Percentiles rank a stretch among this genome's conserved stretches.
These are phyloP conservation scores for Pseudocercospora musae DNA, from an alignment of 2,329 filamentous ascomycete genomes.

Conservation along the genomic window DNA sequence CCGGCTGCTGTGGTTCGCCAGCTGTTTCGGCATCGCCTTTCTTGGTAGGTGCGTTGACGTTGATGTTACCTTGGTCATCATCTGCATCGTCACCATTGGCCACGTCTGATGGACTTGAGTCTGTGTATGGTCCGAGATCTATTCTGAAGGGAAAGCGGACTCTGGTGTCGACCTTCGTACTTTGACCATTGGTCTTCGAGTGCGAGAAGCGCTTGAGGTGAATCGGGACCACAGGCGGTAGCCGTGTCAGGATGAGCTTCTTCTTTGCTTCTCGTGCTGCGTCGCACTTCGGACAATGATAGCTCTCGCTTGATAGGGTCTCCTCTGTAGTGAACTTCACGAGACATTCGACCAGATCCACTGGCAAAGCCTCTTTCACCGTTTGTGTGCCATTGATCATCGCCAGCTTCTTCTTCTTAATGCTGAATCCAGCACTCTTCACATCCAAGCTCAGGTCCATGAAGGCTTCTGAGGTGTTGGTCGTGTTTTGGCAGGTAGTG, in stretches of 20 bases:
- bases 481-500: slow-evolving; percentile 78
- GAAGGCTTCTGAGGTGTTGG: slow-evolving; percentile 81
- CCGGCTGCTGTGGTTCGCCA: slow-evolving; percentile 49
- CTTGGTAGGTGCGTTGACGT: slow-evolving; percentile 15
- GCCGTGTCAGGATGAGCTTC: slow-evolving; percentile 75
- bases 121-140: slow-evolving; percentile 77
- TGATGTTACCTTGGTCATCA: slow-evolving; percentile 19
- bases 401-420: slow-evolving; percentile 58
- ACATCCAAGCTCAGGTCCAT: slow-evolving; percentile 86
- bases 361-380: slow-evolving; percentile 31
- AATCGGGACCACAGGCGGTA: slow-evolving; percentile 86
- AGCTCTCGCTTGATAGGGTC: slow-evolving; percentile 70
- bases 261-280: slow-evolving; percentile 74
- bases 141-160: slow-evolving; percentile 83
- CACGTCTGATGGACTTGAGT: slow-evolving; percentile 24
- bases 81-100: slow-evolving; percentile 37
- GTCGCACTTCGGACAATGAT: slow-evolving; percentile 78
- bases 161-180: slow-evolving; percentile 81
- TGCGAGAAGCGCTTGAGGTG: slow-evolving; percentile 67
- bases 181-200: slow-evolving; percentile 61
- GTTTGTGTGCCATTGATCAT: slow-evolving; percentile 45
- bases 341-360: slow-evolving; percentile 60
- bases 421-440: slow-evolving; percentile 55
- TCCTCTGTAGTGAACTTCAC: slow-evolving; percentile 86
- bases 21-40: slow-evolving; percentile 7